Conservation (phyloP, 495 filamentous ascomycete genomes). For the Hamigera avellanea region DNA sequence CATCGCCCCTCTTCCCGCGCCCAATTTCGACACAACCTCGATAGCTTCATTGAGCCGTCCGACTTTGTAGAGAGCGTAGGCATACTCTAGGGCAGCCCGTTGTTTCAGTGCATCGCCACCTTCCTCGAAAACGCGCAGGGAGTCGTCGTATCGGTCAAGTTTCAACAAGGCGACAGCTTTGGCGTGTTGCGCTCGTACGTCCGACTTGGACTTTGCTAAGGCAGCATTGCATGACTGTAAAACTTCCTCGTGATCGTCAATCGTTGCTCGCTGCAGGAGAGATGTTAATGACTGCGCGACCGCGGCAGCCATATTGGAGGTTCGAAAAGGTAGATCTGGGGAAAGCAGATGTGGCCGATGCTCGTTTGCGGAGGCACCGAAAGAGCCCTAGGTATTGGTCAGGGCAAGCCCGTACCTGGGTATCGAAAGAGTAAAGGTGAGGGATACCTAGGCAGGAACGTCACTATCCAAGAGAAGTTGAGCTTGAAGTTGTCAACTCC, state of each 20-base stretch:
- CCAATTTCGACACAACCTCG: constrained; percentile 38
- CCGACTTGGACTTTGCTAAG: constrained; percentile 49
- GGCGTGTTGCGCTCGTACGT: constrained; percentile 59
- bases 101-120: constrained; percentile 57
- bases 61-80: constrained; percentile 85
- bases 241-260: constrained; percentile 67
- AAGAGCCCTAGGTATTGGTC: not conserved
- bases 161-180: constrained; percentile 81
- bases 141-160: constrained; percentile 88
- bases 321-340: not conserved
- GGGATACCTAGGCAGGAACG: not conserved
- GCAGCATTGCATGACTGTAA: constrained; percentile 59
- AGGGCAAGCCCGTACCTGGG: too few relatives aligned
- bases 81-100: constrained; percentile 61
- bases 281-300: constrained; percentile 37
- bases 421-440: too few relatives aligned
- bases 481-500: not conserved
- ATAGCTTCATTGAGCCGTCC: constrained; percentile 65
- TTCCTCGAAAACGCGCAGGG: constrained; percentile 62
- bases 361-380: not conserved
- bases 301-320: constrained; percentile 24
- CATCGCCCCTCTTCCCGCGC: constrained; percentile 47
- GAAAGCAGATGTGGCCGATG: too few relatives aligned
- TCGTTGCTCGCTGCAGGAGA: constrained; percentile 43
- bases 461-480: not conserved